Base-by-base conservation (phyloP, 371 early-diverging fungal species). In the Lichtheimia ramosa region DNA sequence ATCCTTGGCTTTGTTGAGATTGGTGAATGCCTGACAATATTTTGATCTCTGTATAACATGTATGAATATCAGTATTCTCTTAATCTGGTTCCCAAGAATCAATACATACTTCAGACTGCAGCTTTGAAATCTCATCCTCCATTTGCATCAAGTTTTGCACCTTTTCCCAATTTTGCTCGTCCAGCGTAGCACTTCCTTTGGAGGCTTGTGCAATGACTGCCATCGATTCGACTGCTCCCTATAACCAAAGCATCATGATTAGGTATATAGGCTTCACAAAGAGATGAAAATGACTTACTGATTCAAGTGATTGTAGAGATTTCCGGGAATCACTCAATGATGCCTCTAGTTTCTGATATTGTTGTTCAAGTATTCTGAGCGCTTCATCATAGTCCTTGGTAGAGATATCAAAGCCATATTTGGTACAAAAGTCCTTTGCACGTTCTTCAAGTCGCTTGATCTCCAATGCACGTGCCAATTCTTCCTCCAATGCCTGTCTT, bases 171-270 rank as follows among this genome's bases (percentile, higher is more conserved):
- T 87, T 90, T 53, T 91, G 90, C 59, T 91, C 92, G 62, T 95
- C 92, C 16, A 95, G 80, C 63, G 89, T 83, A 3, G 76, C 74
- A 82, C 89, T 93, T 27, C 88, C 92, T 60, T 84, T 82, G 18
- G 88, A 85, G 14, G 93, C 85, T 1, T 79, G 83, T 51, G 94
- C 92, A 51, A 96, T 84, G 65, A 94, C 94, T 23, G 73, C 76
- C 58, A 87, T 61, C 43, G 95, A 72, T 60, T 85, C 82, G 27
- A 77, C 63, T 55, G 87, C 87, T n/a, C 74, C 71, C 62, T 69
- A 62, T 1, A 34, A 34, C 10, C 5, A 8, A 34, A n/a, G 4
- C 1, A 1, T 25, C 6, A 6, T 25, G 34, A 51, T 34, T 51
- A 23, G 20, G 34, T 27, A 48, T 18, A 8, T 43, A 10, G 34